phyloP scores from a whole-genome alignment of 495 filamentous ascomycete genomes.

The Copromyces sp. region DNA sequence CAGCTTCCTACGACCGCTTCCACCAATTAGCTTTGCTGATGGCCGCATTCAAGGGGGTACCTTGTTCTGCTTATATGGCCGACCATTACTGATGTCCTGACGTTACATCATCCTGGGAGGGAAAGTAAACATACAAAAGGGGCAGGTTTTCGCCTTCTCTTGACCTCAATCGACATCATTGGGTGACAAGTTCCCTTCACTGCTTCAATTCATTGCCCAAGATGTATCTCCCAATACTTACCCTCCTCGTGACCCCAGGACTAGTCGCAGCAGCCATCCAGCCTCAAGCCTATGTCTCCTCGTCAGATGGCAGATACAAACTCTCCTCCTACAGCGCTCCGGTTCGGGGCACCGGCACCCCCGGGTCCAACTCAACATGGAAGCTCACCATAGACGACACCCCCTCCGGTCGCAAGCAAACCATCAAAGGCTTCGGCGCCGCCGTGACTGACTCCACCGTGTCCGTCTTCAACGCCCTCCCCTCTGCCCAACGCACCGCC shows the following conservation, averaged over 20 bases:
- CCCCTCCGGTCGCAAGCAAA: constrained; percentile 35
- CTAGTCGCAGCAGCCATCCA: not conserved
- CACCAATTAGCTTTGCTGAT: not conserved
- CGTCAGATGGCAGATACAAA: constrained; percentile 36
- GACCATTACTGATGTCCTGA: not conserved
- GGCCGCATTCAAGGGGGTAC: not conserved
- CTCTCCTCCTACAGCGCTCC: constrained; percentile 32
- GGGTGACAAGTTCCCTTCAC: not conserved
- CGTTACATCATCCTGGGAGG: not conserved
- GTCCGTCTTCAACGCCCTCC: constrained; percentile 37
- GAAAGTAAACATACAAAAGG: not conserved
- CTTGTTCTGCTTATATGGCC: not conserved
- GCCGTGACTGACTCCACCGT: constrained; percentile 49
- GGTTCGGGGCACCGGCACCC: constrained; percentile 30
- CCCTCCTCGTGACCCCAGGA: constrained; percentile 13
- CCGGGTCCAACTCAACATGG: constrained; percentile 36
- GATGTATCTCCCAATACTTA: not conserved
- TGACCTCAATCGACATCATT: not conserved
- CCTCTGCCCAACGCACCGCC: constrained; percentile 25
- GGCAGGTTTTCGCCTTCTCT: not conserved
- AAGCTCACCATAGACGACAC: constrained; percentile 41
- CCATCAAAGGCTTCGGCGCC: constrained; percentile 44
- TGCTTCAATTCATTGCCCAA: not conserved
- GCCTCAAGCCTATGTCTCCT: constrained; percentile 32
- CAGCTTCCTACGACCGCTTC: not conserved